These are phyloP conservation scores for Monosporascus sp. DNA, from an alignment of 2,329 filamentous ascomycete genomes.

Conservation along the genomic window DNA sequence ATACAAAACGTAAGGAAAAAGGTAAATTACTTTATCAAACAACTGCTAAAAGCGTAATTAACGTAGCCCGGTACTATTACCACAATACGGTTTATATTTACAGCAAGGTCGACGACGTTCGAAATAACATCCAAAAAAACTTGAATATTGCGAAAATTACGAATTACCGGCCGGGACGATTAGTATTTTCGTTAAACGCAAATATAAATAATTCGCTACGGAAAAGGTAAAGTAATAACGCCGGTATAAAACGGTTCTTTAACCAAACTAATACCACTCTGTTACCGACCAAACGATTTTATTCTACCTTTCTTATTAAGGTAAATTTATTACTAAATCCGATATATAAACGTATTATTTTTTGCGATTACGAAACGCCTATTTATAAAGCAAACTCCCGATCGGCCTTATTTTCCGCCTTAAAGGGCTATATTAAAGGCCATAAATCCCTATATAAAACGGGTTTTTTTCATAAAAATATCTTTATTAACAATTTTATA, in stretches of 20 bases:
- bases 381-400: conserved; percentile 9
- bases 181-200: too few relatives aligned
- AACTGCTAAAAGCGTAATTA: conserved; percentile 28
- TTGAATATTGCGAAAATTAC: conserved; percentile 26
- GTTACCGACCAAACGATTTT: conserved; percentile 3
- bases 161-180: conserved; percentile 14
- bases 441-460: conserved; percentile 22
- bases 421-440: conserved; percentile 12
- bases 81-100: conserved; percentile 33
- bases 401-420: conserved; percentile 4
- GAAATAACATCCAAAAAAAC: conserved; percentile 23
- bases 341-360: not conserved
- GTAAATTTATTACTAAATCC: conserved; percentile 3
- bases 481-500: conserved; percentile 19
- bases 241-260: conserved; percentile 1
- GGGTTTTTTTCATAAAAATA: conserved; percentile 31
- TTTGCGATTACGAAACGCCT: conserved; percentile 5
- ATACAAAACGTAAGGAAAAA: conserved; percentile 34
- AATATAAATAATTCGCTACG: too few relatives aligned
- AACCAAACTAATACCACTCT: not conserved
- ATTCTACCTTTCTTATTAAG: not conserved
- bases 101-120: conserved; percentile 28
- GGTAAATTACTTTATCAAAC: conserved; percentile 32
- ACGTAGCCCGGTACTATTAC: conserved; percentile 37
- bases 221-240: too few relatives aligned